Evolutionary conservation across 2,329 filamentous ascomycete species (phyloP).

Genomic region (Nigrospora osmanthi): DNA sequence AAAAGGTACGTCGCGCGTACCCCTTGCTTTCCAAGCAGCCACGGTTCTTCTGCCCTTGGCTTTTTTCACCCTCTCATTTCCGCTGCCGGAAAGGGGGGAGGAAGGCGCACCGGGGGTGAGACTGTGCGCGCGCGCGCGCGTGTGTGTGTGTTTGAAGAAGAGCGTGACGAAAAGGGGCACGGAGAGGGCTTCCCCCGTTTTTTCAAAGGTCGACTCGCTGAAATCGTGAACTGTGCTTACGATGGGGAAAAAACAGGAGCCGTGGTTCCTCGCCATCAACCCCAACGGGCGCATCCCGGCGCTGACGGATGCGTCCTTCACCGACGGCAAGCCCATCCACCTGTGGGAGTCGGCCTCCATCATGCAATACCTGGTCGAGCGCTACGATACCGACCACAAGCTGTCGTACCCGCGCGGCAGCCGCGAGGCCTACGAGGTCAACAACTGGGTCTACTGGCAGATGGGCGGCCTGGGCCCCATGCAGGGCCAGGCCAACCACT

Average conservation of each 20-base stretch:
- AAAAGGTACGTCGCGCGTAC: slow-evolving; percentile 44
- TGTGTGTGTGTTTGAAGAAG: too few species aligned
- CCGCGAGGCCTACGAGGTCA: slow-evolving; percentile 70
- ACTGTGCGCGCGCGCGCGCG: too few species aligned
- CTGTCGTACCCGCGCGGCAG: slow-evolving; percentile 69
- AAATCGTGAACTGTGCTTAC: too few species aligned
- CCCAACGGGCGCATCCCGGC: slow-evolving; percentile 90
- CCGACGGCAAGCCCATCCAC: slow-evolving; percentile 63
- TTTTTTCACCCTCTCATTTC: too few species aligned
- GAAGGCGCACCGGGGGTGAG: too few species aligned
- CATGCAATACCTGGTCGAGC: slow-evolving; percentile 74
- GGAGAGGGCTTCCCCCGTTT: too few species aligned
- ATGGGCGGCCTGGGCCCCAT: slow-evolving; percentile 77
- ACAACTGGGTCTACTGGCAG: slow-evolving; percentile 69
- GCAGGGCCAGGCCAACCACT: slow-evolving; percentile 82
- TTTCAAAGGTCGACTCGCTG: background rate
- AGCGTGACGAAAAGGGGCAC: background rate
- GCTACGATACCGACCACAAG: slow-evolving; percentile 76
- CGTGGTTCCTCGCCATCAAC: slow-evolving; percentile 87
- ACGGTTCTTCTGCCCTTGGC: background rate
- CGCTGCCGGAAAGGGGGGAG: too few species aligned
- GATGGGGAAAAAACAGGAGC: slow-evolving; percentile 46
- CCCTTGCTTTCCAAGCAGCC: background rate
- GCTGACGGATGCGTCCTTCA: slow-evolving; percentile 64
- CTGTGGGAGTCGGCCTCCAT: slow-evolving; percentile 82